These are phyloP conservation scores for Pseudogymnoascus sp. DNA, from an alignment of 2,329 filamentous ascomycete genomes.

Conservation along the genomic window DNA sequence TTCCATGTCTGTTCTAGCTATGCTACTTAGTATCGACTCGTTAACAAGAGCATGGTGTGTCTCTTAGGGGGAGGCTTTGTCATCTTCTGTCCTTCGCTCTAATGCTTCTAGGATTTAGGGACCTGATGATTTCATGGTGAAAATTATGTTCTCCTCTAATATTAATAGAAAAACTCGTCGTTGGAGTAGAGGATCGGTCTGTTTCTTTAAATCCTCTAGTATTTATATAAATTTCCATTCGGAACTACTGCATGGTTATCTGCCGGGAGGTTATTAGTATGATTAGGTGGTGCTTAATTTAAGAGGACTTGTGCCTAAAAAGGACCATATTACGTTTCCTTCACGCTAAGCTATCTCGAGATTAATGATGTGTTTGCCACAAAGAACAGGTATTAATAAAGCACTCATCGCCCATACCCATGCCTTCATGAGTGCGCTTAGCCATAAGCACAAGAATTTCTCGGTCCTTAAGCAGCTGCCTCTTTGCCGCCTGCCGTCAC, in stretches of 20 bases:
- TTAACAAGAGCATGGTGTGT: no score
- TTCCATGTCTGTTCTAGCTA: no score
- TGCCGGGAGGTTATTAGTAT: no score
- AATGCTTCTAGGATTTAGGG: no score
- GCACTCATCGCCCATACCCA: background rate
- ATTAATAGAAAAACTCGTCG: background rate
- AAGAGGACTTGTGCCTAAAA: background rate
- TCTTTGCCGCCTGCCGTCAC: background rate
- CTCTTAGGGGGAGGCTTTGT: no score
- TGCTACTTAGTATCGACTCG: no score
- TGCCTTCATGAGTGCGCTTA: background rate
- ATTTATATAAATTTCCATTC: background rate
- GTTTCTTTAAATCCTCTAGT: background rate
- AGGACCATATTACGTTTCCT: background rate
- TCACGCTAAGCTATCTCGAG: background rate
- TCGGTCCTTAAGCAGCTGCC: background rate
- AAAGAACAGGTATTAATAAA: no score
- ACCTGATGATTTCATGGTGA: background rate
- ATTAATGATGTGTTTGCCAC: background rate
- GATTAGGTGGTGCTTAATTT: background rate
- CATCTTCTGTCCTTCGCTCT: no score
- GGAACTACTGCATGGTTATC: background rate
- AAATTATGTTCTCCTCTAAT: background rate
- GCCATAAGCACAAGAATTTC: background rate
- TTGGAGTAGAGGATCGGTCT: background rate